Percentiles rank a stretch among this genome's conserved stretches.
These are phyloP conservation scores for Vaccinium macrocarpon DNA, from an alignment of 148 eudicot species.

Conservation along the genomic window DNA sequence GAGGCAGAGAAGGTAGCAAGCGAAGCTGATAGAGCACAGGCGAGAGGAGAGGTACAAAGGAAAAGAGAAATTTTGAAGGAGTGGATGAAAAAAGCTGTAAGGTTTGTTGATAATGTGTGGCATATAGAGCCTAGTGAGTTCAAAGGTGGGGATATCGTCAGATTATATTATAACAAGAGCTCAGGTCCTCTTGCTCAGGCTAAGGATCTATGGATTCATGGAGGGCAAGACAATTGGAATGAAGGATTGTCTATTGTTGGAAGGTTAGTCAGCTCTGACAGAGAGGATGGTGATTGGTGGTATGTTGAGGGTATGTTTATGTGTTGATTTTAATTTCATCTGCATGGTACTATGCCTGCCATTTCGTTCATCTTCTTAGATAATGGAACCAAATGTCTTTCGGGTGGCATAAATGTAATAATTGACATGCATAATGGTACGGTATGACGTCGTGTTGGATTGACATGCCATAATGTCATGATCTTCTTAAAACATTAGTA, in stretches of 20 bases:
- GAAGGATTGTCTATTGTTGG: conserved; percentile 72
- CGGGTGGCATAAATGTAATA: background rate
- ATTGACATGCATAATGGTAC: conserved; percentile 5
- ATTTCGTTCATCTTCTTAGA: background rate
- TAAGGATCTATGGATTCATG: conserved; percentile 84
- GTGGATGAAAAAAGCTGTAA: conserved; percentile 41
- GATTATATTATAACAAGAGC: conserved; percentile 68
- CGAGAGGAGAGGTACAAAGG: conserved; percentile 60
- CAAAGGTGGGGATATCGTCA: conserved; percentile 56
- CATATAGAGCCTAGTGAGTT: conserved; percentile 64
- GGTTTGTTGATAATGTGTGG: conserved; percentile 59
- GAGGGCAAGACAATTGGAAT: conserved; percentile 83
- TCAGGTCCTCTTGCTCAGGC: conserved; percentile 85
- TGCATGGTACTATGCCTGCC: background rate
- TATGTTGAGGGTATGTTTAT: conserved; percentile 5
- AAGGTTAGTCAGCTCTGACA: conserved; percentile 57
- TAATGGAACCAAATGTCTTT: background rate
- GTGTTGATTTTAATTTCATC: background rate
- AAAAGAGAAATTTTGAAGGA: conserved; percentile 47
- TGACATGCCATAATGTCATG: conserved; percentile 1
- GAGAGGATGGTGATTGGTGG: conserved; percentile 41
- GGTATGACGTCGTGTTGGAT: background rate
- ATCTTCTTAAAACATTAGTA: background rate
- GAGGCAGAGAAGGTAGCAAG: conserved; percentile 72
- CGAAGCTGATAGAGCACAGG: conserved; percentile 85